phyloP scores from a whole-genome alignment of 805 yeast species.

The Kodamaea kaohsiungensis region DNA sequence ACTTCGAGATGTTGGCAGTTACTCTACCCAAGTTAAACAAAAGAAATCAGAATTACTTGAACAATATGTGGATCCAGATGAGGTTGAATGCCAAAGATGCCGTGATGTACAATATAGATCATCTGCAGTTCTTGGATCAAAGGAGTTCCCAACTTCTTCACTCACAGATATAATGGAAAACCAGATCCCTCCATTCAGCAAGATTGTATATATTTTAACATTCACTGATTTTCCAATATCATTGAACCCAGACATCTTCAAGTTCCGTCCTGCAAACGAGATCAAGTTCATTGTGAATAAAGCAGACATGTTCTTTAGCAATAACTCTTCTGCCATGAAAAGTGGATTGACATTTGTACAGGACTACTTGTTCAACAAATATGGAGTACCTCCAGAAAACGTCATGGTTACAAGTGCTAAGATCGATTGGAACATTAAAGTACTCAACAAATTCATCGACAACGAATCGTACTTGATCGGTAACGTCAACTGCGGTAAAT shows the following conservation, averaged over 20 bases:
- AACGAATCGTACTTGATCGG: slow-evolving; percentile 57
- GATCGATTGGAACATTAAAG: slow-evolving; percentile 51
- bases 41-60: neutral
- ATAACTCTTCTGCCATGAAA: slow-evolving; percentile 23
- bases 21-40: slow-evolving; percentile 6
- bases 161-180: slow-evolving; percentile 19
- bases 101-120: slow-evolving; percentile 50
- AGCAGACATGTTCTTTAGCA: slow-evolving; percentile 44
- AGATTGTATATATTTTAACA: slow-evolving; percentile 61
- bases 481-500: slow-evolving; percentile 69
- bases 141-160: slow-evolving; percentile 30
- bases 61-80: slow-evolving; percentile 4
- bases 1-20: slow-evolving; percentile 4
- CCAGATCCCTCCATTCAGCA: slow-evolving; percentile 45
- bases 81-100: slow-evolving; percentile 55
- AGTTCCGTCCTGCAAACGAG: slow-evolving; percentile 33
- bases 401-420: slow-evolving; percentile 54
- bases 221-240: slow-evolving; percentile 75
- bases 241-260: slow-evolving; percentile 37
- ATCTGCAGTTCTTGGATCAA: neutral
- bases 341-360: slow-evolving; percentile 31
- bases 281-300: slow-evolving; percentile 43
- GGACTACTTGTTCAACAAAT: slow-evolving; percentile 34
- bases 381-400: slow-evolving; percentile 35
- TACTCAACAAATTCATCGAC: slow-evolving; percentile 39